Evolutionary conservation across 2,329 filamentous ascomycete species (phyloP).

Genomic region (Chaetomium sp.): DNA sequence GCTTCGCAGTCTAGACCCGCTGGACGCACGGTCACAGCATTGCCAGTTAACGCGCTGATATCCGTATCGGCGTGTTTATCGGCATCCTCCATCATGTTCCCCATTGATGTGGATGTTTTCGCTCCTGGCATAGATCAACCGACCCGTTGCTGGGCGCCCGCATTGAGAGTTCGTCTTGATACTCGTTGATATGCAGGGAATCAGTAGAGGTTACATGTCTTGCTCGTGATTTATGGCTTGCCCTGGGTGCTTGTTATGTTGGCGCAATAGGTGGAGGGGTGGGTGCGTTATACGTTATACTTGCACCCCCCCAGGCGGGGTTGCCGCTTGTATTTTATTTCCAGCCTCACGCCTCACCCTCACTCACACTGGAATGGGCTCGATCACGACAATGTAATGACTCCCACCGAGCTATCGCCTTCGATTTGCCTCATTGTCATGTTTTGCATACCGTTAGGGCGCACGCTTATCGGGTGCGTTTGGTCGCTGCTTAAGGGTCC

Average conservation of each 20-base stretch:
- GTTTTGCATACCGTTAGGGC: too few species aligned
- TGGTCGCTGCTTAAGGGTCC: too few species aligned
- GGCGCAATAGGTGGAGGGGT: not conserved
- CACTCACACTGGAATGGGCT: too few species aligned
- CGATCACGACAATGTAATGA: not conserved
- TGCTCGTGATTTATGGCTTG: not conserved
- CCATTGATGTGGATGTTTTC: slow-evolving; percentile 58
- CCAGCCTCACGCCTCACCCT: not conserved
- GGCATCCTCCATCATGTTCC: slow-evolving; percentile 50
- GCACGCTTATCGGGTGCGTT: too few species aligned
- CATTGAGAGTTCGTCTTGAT: slow-evolving; percentile 59
- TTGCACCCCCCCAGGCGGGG: not conserved
- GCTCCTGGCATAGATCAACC: slow-evolving; percentile 56
- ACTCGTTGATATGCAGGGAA: slow-evolving; percentile 57
- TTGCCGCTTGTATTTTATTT: not conserved
- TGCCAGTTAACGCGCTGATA: slow-evolving; percentile 35
- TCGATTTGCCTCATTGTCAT: too few species aligned
- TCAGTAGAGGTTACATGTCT: slow-evolving; percentile 61
- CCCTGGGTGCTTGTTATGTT: not conserved
- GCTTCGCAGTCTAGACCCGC: not conserved
- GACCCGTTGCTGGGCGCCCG: slow-evolving; percentile 62
- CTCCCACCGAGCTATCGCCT: not conserved
- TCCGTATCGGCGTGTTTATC: slow-evolving; percentile 43
- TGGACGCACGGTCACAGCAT: slow-evolving; percentile 20
- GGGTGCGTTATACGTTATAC: not conserved